phyloP scores from a whole-genome alignment of 2,329 filamentous ascomycete genomes.

The Myotisia sp. region DNA sequence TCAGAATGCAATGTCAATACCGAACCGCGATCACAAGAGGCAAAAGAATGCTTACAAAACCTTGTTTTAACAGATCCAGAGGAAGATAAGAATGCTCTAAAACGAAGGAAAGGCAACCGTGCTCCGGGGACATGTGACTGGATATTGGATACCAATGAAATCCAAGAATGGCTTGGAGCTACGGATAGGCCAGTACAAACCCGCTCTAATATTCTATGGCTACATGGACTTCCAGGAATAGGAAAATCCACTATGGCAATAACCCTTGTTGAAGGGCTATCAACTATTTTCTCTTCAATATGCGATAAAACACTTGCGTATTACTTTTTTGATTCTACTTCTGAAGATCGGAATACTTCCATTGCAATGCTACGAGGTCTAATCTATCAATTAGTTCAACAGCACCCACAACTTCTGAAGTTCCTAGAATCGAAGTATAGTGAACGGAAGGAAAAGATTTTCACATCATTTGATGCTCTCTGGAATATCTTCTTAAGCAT shows the following conservation, averaged over 20 bases:
- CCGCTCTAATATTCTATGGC: slow-evolving; percentile 19
- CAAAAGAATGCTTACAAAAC: too few relatives aligned
- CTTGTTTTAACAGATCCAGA: background rate
- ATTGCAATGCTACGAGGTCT: slow-evolving; percentile 23
- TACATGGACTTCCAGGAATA: slow-evolving; percentile 33
- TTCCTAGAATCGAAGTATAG: slow-evolving; percentile 12
- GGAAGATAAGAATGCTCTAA: background rate
- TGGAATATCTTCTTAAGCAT: slow-evolving; percentile 19
- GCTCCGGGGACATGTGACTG: background rate
- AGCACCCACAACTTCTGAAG: slow-evolving; percentile 13
- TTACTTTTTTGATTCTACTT: slow-evolving; percentile 38
- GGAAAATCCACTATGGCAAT: slow-evolving; percentile 33
- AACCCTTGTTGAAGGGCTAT: slow-evolving; percentile 21
- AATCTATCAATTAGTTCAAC: slow-evolving; percentile 26
- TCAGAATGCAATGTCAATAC: too few relatives aligned
- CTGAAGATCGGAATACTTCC: slow-evolving; percentile 23
- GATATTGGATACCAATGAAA: slow-evolving; percentile 14
- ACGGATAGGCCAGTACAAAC: slow-evolving; percentile 11
- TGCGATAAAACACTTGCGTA: too few relatives aligned
- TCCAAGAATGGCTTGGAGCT: slow-evolving; percentile 9
- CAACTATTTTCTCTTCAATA: slow-evolving; percentile 14
- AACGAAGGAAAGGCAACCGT: background rate
- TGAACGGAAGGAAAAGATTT: slow-evolving; percentile 14
- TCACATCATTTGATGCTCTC: too few relatives aligned
- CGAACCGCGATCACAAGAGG: too few relatives aligned